Evolutionary conservation across 352 stramenopile genomes (phyloP).

Genomic region (Peronospora belbahrii): DNA sequence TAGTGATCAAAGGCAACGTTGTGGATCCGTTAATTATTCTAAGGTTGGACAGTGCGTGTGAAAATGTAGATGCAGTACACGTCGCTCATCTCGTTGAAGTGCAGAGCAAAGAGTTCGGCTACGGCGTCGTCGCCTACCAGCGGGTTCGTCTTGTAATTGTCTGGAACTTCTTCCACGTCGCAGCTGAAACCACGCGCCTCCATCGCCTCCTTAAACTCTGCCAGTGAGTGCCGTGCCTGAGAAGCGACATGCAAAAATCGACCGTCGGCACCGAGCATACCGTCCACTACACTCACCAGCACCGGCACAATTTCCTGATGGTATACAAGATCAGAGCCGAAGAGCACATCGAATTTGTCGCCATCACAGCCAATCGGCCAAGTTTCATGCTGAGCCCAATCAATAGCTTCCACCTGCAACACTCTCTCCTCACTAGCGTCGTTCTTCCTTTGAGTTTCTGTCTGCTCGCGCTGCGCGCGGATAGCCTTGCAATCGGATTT

Average conservation of each 20-base stretch:
- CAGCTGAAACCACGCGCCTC: conserved; percentile 57
- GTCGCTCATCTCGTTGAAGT: conserved; percentile 89
- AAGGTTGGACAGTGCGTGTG: conserved; percentile 27
- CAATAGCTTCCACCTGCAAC: conserved; percentile 64
- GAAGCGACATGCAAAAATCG: conserved; percentile 79
- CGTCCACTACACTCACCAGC: conserved; percentile 73
- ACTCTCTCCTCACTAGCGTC: conserved; percentile 10
- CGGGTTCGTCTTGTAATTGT: conserved; percentile 82
- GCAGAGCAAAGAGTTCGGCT: conserved; percentile 70
- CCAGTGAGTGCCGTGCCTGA: conserved; percentile 68
- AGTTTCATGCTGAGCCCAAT: conserved; percentile 71
- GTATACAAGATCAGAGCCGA: conserved; percentile 84
- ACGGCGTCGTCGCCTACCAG: conserved; percentile 56
- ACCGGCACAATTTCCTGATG: conserved; percentile 76
- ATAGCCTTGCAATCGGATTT: conserved; percentile 75
- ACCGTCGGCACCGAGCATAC: conserved; percentile 38
- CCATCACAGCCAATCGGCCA: conserved; percentile 41
- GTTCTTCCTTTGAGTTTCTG: conserved; percentile 13
- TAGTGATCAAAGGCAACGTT: conserved; percentile 4
- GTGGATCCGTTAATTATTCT: conserved; percentile 22
- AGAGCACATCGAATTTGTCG: conserved; percentile 57
- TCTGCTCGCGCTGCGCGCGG: conserved; percentile 31
- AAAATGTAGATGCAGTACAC: conserved; percentile 86
- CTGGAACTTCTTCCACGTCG: conserved; percentile 54
- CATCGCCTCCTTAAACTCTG: conserved; percentile 79